Percentiles rank a stretch among this genome's conserved stretches.
phyloP scores from a whole-genome alignment of 148 eudicot genomes.

The Persicaria maculosa region DNA sequence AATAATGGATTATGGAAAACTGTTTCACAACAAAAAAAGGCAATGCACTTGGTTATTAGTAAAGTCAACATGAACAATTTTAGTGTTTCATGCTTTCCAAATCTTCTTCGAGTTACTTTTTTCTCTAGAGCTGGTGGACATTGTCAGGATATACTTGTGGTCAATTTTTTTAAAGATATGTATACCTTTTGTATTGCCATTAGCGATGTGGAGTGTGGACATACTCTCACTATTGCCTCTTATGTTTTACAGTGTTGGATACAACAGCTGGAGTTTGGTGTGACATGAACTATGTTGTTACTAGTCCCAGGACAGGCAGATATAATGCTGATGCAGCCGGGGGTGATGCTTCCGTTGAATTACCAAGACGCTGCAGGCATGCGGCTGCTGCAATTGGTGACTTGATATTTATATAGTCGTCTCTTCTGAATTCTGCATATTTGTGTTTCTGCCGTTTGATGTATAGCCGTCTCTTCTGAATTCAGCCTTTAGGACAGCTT shows the following conservation, averaged over 20 bases:
- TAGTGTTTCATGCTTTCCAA: not conserved
- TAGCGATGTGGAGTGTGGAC: not conserved
- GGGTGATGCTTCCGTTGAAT: slow-evolving; percentile 97
- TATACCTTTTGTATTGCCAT: slow-evolving; percentile 2
- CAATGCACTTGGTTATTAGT: not conserved
- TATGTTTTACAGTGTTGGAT: slow-evolving; percentile 60
- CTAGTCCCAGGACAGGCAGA: slow-evolving; percentile 93
- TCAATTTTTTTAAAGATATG: not conserved
- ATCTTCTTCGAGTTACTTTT: not conserved
- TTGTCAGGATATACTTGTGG: not conserved
- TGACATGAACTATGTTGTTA: slow-evolving; percentile 92
- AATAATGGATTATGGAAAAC: not conserved
- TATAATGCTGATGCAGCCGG: slow-evolving; percentile 99
- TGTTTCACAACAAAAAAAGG: not conserved
- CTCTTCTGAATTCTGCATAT: slow-evolving; percentile 19
- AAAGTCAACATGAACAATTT: not conserved
- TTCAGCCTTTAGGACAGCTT: not conserved
- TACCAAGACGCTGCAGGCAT: slow-evolving; percentile 96
- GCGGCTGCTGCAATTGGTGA: slow-evolving; percentile 98
- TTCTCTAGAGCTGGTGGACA: not conserved
- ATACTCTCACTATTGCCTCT: not conserved
- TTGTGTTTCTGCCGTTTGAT: not conserved
- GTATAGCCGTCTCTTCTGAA: not conserved
- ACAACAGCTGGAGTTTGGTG: slow-evolving; percentile 99
- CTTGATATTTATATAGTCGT: slow-evolving; percentile 77